Base-by-base conservation (phyloP, 2,329 filamentous ascomycete genomes). In the Diaporthe longicolla region DNA sequence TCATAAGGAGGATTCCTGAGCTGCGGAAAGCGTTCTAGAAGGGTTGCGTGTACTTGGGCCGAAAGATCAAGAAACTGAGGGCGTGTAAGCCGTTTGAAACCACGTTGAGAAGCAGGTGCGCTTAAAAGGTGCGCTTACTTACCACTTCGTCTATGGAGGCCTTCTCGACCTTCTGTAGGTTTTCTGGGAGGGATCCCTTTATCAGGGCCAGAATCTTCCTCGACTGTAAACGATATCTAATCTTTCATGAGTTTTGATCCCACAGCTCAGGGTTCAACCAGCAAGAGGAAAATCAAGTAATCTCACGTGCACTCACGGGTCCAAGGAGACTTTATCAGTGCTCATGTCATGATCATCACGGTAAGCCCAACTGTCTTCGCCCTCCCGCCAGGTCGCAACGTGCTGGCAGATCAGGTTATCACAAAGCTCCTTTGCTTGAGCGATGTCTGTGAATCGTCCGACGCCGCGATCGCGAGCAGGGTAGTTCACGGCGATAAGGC, bases 401-500 rank as follows among this genome's bases (percentile, higher is more conserved):
- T 99, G 97, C 83, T 98, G 96, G 71, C 94, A 87, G 73, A 97
- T 91, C 40, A 99, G 87, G 19, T 93, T 87, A 0, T 96, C 95
- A 79, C 97, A 99, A 76, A 94, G 87, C 82, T 96, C 96, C 82
- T 92, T 93, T 24, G 97, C 97, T 80, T 98, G 97, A 5, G 87
- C 87, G 55, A 94, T 89, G 11, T 91, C 93, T 76, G 96, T 92
- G 84, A 97, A 94, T 45, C 96, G 88, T 58, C 88, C 93, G 71
- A 99, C 91, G 2, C 94, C 95, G 79, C 91, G 95, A 11, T 89
- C 89, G 21, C 97, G 92, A 7, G 96, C 95, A 3, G 97, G 92
- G 80, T 99, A 99, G 85, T 99, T 99, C 83, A 99, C 92, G 4
- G 97, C 97, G 81, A 99, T 99, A 32, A 99, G 88, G 11, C 94